phyloP scores from a whole-genome alignment of 129 eudicot genomes.

The Pseudognaphalium luteoalbum region DNA sequence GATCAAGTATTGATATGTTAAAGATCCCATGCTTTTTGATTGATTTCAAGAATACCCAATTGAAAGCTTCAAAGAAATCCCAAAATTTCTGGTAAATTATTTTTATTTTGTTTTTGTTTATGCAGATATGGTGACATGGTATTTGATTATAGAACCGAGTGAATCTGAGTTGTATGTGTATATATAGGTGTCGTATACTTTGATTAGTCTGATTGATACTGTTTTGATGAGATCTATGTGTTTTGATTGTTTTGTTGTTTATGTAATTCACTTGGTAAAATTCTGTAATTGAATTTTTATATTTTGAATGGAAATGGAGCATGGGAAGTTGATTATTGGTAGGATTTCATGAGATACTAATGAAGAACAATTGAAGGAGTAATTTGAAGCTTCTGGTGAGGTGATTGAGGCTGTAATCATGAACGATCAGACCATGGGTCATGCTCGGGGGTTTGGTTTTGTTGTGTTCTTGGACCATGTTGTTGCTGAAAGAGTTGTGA shows the following conservation, averaged over 20 bases:
- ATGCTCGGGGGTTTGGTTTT: conserved; percentile 95
- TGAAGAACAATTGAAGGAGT: conserved; percentile 77
- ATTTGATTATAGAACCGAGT: conserved; percentile 26
- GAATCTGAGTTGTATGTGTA: conserved; percentile 4
- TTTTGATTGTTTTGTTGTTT: conserved; percentile 13
- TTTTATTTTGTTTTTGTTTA: conserved; percentile 25
- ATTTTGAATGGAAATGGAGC: conserved; percentile 72
- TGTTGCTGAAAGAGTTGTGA: conserved; percentile 91
- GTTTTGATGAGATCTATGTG: conserved; percentile 41
- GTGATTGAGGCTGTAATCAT: conserved; percentile 86
- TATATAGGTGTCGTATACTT: conserved; percentile 2
- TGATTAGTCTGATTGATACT: neutral
- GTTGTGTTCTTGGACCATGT: conserved; percentile 65
- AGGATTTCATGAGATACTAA: conserved; percentile 94
- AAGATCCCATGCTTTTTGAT: conserved; percentile 64
- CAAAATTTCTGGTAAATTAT: conserved; percentile 33
- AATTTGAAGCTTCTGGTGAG: conserved; percentile 72
- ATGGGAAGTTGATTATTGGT: conserved; percentile 83
- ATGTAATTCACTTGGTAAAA: conserved; percentile 9
- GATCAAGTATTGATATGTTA: conserved; percentile 59
- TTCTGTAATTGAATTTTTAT: neutral
- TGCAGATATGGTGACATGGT: conserved; percentile 20
- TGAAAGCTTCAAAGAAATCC: conserved; percentile 26
- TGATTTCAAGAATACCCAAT: conserved; percentile 44
- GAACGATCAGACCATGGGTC: conserved; percentile 92